A percentile compares a stretch with the other conserved stretches of the same genome.
Evolutionary conservation across 2,329 filamentous ascomycete genomes (phyloP).

Genomic region (Metarhizium guizhouense): DNA sequence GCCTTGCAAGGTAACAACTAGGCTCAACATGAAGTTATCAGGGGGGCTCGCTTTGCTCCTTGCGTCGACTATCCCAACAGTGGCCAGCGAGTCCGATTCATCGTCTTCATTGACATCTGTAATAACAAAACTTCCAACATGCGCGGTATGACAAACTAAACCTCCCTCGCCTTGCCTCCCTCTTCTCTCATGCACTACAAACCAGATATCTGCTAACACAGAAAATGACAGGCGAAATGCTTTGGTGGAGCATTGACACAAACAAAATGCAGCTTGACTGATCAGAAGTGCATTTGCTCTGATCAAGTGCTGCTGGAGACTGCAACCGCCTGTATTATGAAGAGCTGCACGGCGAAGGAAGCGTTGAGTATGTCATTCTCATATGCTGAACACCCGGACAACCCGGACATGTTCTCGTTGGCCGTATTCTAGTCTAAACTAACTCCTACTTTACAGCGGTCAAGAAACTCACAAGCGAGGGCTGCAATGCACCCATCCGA

Average conservation of each 20-base stretch:
- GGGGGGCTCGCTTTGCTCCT: background rate
- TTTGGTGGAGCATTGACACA: background rate
- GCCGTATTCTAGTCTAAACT: background rate
- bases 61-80: background rate
- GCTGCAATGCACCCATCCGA: constrained; percentile 5
- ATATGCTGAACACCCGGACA: background rate
- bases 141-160: background rate
- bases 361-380: background rate
- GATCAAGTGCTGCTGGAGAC: background rate
- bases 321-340: background rate
- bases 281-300: constrained; percentile 1
- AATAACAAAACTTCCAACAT: background rate
- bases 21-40: background rate
- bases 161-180: background rate
- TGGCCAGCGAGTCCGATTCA: background rate
- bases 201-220: background rate
- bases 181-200: background rate
- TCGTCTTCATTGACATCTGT: background rate
- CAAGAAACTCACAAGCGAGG: constrained; percentile 8
- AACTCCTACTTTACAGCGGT: background rate
- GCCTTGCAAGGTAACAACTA: background rate
- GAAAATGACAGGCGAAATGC: background rate
- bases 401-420: too few relatives aligned
- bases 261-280: background rate
- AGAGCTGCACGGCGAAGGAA: constrained; percentile 1